Evolutionary conservation across 2,329 filamentous ascomycete genomes (phyloP).

Genomic region (Claviceps sp.): DNA sequence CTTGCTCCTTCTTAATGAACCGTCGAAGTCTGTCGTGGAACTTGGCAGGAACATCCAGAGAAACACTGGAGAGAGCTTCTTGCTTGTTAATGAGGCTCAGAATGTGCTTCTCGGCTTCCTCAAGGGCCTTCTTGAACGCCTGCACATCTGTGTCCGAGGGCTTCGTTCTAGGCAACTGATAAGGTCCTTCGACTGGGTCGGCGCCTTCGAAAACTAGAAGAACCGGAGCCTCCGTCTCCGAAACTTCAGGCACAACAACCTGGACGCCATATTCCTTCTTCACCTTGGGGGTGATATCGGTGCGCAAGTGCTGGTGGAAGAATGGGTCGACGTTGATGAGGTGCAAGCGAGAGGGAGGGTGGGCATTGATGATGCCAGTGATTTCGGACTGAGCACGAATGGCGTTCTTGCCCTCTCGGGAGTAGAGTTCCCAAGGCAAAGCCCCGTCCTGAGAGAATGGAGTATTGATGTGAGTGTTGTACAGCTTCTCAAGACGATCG

Average conservation of each 20-base stretch:
- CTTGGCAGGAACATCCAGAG: constrained; percentile 47
- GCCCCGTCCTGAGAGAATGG: constrained; percentile 56
- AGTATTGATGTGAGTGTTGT: constrained; percentile 79
- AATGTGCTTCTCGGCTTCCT: constrained; percentile 44
- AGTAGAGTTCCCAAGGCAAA: constrained; percentile 78
- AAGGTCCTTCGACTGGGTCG: constrained; percentile 30
- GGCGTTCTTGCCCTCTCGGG: constrained; percentile 70
- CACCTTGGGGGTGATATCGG: constrained; percentile 48
- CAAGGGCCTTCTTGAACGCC: constrained; percentile 41
- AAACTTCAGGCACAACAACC: constrained; percentile 53
- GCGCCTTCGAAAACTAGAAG: constrained; percentile 64
- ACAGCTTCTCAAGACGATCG: constrained; percentile 63
- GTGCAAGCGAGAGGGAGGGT: constrained; percentile 59
- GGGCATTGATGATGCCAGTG: constrained; percentile 56
- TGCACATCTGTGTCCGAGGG: constrained; percentile 37
- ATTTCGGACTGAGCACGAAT: constrained; percentile 65
- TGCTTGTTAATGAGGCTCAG: constrained; percentile 45
- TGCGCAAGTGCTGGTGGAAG: constrained; percentile 60
- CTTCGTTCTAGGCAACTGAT: constrained; percentile 40
- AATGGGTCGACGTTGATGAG: constrained; percentile 61
- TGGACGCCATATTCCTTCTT: constrained; percentile 60
- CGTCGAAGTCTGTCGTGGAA: constrained; percentile 50
- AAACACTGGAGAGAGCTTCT: constrained; percentile 35
- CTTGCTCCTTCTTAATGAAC: constrained; percentile 53
- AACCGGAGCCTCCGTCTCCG: constrained; percentile 46